Base-by-base conservation (phyloP, 768 basidiomycete species). In the Tricholoma furcatifolium region DNA sequence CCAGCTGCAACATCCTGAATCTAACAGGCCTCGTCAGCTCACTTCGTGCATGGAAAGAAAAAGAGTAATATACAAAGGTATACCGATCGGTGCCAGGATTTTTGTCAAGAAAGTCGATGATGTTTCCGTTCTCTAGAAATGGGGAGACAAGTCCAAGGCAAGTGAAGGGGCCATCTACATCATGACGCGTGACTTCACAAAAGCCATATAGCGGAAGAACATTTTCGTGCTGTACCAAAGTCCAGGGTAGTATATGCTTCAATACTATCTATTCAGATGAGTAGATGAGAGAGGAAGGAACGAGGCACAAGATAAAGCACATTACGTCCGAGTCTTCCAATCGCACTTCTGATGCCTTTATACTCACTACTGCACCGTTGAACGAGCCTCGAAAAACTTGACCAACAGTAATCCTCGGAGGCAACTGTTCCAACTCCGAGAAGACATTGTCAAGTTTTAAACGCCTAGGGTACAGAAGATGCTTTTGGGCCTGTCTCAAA, bases 1-100 rank as follows among this genome's bases (percentile, higher is more conserved):
- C n/a, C n/a, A n/a, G n/a, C n/a, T n/a, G 44, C 51, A 18, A 47
- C 30, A 24, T 43, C 51, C 3, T 40, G 6, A n/a, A 53, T 34
- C 51, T 53, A 40, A 5, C 20, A 31, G 10, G 10, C 21, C 15
- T 14, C 3, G 15, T 30, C 18, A 27, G 11, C 32, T 11, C 2
- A 39, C 14, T 2, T 4, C 12, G 30, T 9, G 2, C 20, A 23
- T n/a, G 23, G 14, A 10, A 36, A 45, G 27, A 20, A 40, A 15
- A 27, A 11, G n/a, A 41, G 27, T n/a, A n/a, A n/a, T n/a, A n/a
- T 5, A 52, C 51, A 12, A 52, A 20, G 30, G 38, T 20, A 7
- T 27, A 12, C 31, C 51, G 44, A 40, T 52, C 38, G 17, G 38
- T 27, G 20, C 9, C 17, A 21, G 15, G 20, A n/a, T 52, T 52